Evolutionary conservation across 352 stramenopile species (phyloP), one percentile per base, ranked within the genome.

Genomic region (Phytophthora tubulina): DNA sequence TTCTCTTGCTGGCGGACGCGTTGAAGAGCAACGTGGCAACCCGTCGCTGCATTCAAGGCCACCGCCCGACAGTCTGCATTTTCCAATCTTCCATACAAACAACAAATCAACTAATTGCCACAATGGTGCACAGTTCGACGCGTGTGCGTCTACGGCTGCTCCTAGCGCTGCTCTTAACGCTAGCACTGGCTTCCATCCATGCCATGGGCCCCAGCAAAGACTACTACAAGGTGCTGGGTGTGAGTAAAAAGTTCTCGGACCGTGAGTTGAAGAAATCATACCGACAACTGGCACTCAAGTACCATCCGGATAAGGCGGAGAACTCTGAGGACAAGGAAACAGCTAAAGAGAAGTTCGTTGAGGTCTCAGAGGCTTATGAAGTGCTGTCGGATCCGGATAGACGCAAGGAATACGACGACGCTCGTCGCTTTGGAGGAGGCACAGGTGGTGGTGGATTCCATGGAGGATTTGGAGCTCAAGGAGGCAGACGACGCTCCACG

Each of bases 341-440:
- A 10, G 91, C 93, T n/a, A 94, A 96, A 52, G 80, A 96, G 56
- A 96, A 95, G 72, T 98, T 98, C 68, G 92, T 98, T 27, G 85
- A 97, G 54, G 91, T 98, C 38, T 96, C 83, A 17, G 90, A 97
- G 62, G 95, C 95, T 3, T 98, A 98, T 70, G 91, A 97, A 63
- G 92, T 98, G 64, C 87, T 98, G 17, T 96, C 89, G 15, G 95
- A 98, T 58, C 75, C 89, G 46, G 74, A 96, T 14, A 96, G 97
- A 76, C 83, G 93, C 42, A 78, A 94, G 7, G 90, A 96, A 39
- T 98, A 98, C 74, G 95, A 98, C 68, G 78, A 97, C 36, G 84
- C 81, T 8, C 79, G 84, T n/a, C 70, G 66, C 1, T 85, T 86
- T 56, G 72, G 74, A 53, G 78, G 71, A 35, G 69, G 58, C 41